Evolutionary conservation across 2,329 filamentous ascomycete species (phyloP).

Genomic region (Rutstroemia sydowiana): DNA sequence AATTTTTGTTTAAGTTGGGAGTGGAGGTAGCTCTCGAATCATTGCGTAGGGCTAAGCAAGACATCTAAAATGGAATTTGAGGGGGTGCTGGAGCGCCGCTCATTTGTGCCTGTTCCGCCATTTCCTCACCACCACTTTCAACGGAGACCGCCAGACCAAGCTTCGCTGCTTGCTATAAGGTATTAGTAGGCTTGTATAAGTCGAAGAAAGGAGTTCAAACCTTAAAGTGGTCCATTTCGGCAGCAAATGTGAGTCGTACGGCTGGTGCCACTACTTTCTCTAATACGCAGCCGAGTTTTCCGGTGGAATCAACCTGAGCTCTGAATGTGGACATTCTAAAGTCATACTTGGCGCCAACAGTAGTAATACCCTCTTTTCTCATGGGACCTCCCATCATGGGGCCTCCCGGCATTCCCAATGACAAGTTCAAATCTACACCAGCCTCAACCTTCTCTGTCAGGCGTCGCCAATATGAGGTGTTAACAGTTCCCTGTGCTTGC

Average conservation of each 20-base stretch:
- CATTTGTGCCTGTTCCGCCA: conserved; percentile 74
- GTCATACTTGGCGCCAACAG: conserved; percentile 94
- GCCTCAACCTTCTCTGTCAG: conserved; percentile 94
- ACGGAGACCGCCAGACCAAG: conserved; percentile 90
- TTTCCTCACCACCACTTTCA: conserved; percentile 74
- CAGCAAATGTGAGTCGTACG: conserved; percentile 89
- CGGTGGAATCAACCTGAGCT: conserved; percentile 90
- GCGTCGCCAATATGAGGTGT: conserved; percentile 87
- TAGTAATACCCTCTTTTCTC: conserved; percentile 82
- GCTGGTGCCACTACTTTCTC: conserved; percentile 95
- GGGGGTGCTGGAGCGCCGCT: conserved; percentile 41
- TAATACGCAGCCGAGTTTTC: conserved; percentile 84
- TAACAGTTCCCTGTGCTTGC: conserved; percentile 71
- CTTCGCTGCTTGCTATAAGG: conserved; percentile 78
- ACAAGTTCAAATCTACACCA: conserved; percentile 88
- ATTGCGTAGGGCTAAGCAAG: conserved; percentile 17
- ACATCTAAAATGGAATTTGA: conserved; percentile 55
- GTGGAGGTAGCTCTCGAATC: conserved; percentile 7
- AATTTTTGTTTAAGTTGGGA: conserved; percentile 22
- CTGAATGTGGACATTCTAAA: conserved; percentile 94
- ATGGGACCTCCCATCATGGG: conserved; percentile 66
- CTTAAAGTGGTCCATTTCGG: conserved; percentile 92
- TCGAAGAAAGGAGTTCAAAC: conserved; percentile 46
- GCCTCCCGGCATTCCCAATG: conserved; percentile 57
- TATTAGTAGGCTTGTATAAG: neutral